These are phyloP conservation scores for Nitzschia sp. DNA, from an alignment of 108 stramenopile species.

Conservation along the genomic window DNA sequence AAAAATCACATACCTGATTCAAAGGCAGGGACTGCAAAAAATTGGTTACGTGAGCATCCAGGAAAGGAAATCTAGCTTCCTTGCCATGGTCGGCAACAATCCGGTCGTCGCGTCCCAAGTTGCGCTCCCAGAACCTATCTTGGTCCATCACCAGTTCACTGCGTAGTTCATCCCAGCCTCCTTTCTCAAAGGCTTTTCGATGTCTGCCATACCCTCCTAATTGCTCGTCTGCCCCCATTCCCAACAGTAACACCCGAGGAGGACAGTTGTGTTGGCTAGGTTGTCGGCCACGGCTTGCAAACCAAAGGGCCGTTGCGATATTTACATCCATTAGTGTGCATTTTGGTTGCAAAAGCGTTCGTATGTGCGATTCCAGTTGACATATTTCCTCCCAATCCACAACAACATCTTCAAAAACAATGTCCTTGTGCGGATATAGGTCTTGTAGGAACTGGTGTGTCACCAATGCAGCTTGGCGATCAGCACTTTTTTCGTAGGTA, in stretches of 20 bases:
- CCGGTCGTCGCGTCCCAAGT: slow-evolving; percentile 96
- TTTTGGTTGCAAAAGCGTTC: slow-evolving; percentile 69
- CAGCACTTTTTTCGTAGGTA: slow-evolving; percentile 58
- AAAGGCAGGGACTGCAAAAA: slow-evolving; percentile 53
- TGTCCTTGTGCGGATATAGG: slow-evolving; percentile 55
- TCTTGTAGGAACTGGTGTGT: slow-evolving; percentile 63
- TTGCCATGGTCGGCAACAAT: slow-evolving; percentile 83
- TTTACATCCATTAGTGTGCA: slow-evolving; percentile 93
- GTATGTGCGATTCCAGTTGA: slow-evolving; percentile 53
- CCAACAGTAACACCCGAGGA: slow-evolving; percentile 67
- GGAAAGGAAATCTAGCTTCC: slow-evolving; percentile 92
- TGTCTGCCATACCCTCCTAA: slow-evolving; percentile 97
- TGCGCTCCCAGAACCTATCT: slow-evolving; percentile 91
- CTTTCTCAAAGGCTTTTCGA: slow-evolving; percentile 74
- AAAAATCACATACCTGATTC: slow-evolving; percentile 58
- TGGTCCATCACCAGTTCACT: slow-evolving; percentile 84
- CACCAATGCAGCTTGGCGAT: slow-evolving; percentile 83
- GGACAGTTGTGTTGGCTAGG: not conserved
- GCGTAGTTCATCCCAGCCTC: slow-evolving; percentile 64
- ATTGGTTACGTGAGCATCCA: slow-evolving; percentile 87
- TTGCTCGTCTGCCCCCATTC: slow-evolving; percentile 97
- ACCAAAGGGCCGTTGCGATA: slow-evolving; percentile 93
- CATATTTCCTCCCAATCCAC: slow-evolving; percentile 75
- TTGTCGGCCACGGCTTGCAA: slow-evolving; percentile 69
- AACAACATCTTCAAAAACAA: slow-evolving; percentile 65